Evolutionary conservation across 768 basidiomycete species (phyloP).

Genomic region (Hypholoma fasciculare): DNA sequence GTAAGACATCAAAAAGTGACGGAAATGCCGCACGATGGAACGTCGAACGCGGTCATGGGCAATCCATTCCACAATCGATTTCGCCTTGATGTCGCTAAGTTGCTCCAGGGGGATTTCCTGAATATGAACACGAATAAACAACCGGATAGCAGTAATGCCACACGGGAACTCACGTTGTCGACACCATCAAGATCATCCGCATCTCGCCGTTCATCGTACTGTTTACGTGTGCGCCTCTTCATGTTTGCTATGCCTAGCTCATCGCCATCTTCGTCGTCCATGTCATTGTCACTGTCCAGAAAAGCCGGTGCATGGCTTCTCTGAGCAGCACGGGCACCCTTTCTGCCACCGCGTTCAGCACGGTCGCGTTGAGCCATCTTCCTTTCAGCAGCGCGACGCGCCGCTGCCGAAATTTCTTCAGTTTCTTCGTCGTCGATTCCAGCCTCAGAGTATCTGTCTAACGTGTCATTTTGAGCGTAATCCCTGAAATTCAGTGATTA

Average conservation of each 20-base stretch:
- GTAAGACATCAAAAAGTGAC: constrained; percentile 93
- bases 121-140: neutral
- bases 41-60: constrained; percentile 88
- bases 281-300: constrained; percentile 80
- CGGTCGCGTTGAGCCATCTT: constrained; percentile 90
- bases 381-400: constrained; percentile 80
- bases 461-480: constrained; percentile 77
- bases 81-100: constrained; percentile 96
- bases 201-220: constrained; percentile 92
- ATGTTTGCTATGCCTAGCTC: constrained; percentile 69
- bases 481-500: constrained; percentile 49
- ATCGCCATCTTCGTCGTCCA: constrained; percentile 74
- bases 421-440: constrained; percentile 78
- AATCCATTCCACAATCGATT: constrained; percentile 98
- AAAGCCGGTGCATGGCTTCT: constrained; percentile 87
- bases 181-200: constrained; percentile 88
- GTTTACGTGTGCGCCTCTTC: constrained; percentile 80
- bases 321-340: constrained; percentile 72
- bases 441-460: constrained; percentile 86
- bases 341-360: constrained; percentile 61
- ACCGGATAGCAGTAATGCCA: neutral
- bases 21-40: constrained; percentile 90
- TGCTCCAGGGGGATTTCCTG: constrained; percentile 96
- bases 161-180: constrained; percentile 65
- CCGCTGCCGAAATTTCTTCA: constrained; percentile 64